Conservation (phyloP, 805 yeast species). For the Kluyveromyces nonfermentans region DNA sequence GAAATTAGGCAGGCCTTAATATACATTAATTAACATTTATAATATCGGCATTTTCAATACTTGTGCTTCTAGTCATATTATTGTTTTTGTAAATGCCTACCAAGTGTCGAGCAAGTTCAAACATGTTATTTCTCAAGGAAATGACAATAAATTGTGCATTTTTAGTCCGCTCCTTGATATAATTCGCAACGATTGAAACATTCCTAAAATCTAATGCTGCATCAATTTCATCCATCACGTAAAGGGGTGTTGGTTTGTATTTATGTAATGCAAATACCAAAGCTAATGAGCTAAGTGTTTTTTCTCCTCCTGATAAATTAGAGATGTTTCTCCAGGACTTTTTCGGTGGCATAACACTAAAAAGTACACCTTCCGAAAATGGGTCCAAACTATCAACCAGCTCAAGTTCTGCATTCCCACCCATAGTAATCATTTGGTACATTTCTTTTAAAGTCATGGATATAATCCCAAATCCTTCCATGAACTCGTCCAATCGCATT, state of each 20-base stretch:
- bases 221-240: conserved; percentile 98
- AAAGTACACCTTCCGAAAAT: conserved; percentile 92
- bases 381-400: conserved; percentile 94
- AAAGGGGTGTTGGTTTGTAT: conserved; percentile 92
- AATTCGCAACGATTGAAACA: conserved; percentile 95
- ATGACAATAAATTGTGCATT: conserved; percentile 96
- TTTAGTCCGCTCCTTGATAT: conserved; percentile 89
- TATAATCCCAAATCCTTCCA: conserved; percentile 83
- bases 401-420: conserved; percentile 97
- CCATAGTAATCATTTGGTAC: conserved; percentile 99
- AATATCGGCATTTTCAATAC: conserved; percentile 57
- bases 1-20: conserved; percentile 32
- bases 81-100: conserved; percentile 93
- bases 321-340: conserved; percentile 95
- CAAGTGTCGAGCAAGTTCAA: conserved; percentile 86
- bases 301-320: conserved; percentile 95
- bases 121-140: conserved; percentile 93
- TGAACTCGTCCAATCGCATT: conserved; percentile 75
- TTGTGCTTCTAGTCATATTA: conserved; percentile 81
- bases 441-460: conserved; percentile 86
- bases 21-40: conserved; percentile 12
- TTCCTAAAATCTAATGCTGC: conserved; percentile 97
- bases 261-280: conserved; percentile 92
- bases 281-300: conserved; percentile 89
- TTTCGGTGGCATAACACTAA: conserved; percentile 98